Percentiles rank a stretch among this genome's conserved stretches.
Conservation (phyloP, 2,329 filamentous ascomycete species). For the Cercospora brassicicola region DNA sequence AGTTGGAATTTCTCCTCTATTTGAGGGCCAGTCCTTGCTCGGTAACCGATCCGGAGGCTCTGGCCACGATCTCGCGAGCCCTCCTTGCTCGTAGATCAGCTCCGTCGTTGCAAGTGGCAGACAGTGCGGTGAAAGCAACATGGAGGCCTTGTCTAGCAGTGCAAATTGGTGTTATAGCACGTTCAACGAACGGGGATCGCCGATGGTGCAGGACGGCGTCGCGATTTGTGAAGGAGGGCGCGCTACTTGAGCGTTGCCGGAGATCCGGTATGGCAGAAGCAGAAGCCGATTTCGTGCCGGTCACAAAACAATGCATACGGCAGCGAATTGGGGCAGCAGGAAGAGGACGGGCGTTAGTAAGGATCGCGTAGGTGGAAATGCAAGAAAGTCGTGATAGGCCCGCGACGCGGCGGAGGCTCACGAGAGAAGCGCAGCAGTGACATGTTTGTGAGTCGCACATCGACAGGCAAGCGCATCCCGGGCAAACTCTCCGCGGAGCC, state of each 20-base stretch:
- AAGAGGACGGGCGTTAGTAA: not conserved
- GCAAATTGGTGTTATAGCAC: not conserved
- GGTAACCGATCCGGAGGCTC: slow-evolving; percentile 7
- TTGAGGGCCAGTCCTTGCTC: not conserved
- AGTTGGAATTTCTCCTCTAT: slow-evolving; percentile 1
- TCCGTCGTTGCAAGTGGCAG: not conserved
- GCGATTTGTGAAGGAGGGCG: not conserved
- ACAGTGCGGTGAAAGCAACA: slow-evolving; percentile 3
- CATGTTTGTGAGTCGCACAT: not conserved
- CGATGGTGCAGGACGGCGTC: slow-evolving; percentile 4
- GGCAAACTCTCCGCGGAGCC: slow-evolving; percentile 13
- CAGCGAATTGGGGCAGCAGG: not conserved
- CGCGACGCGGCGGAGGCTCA: not conserved
- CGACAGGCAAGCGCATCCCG: not conserved
- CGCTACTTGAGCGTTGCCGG: not conserved
- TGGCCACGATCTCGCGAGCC: slow-evolving; percentile 1
- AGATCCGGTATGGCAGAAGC: not conserved
- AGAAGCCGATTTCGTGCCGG: not conserved
- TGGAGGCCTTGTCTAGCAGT: slow-evolving; percentile 7
- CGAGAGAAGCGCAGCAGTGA: not conserved
- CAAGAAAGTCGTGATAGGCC: not conserved
- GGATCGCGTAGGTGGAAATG: not conserved
- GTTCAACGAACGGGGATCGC: slow-evolving; percentile 7
- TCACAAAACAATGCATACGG: not conserved
- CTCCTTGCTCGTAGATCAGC: not conserved